Evolutionary conservation across 352 stramenopile species (phyloP).

Genomic region (Peronospora belbahrii): DNA sequence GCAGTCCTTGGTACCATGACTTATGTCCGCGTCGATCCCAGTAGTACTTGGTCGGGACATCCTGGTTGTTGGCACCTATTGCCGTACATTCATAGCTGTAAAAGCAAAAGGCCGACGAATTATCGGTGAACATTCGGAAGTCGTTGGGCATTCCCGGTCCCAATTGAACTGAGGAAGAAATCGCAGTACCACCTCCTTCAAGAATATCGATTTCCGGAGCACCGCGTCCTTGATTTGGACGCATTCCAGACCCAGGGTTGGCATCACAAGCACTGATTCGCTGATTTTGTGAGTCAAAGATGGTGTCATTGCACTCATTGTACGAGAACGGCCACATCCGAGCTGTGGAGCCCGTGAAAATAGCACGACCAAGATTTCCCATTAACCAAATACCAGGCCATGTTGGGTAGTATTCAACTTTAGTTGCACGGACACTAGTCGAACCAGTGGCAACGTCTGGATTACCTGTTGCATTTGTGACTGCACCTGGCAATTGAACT

Average conservation of each 20-base stretch:
- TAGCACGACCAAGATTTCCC: constrained; percentile 91
- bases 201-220: constrained; percentile 95
- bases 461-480: constrained; percentile 33
- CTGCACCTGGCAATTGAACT: constrained; percentile 61
- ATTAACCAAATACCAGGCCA: constrained; percentile 96
- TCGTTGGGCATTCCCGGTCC: constrained; percentile 55
- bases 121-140: constrained; percentile 32
- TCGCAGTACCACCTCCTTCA: constrained; percentile 71
- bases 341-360: constrained; percentile 91
- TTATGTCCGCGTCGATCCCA: constrained; percentile 43
- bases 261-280: constrained; percentile 87
- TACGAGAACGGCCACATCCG: constrained; percentile 96
- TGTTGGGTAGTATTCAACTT: constrained; percentile 43
- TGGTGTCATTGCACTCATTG: constrained; percentile 78
- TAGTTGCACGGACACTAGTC: constrained; percentile 11
- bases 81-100: constrained; percentile 40
- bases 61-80: constrained; percentile 35
- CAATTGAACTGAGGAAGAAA: constrained; percentile 89
- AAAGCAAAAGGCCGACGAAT: constrained; percentile 28
- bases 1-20: constrained; percentile 62
- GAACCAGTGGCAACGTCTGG: constrained; percentile 35
- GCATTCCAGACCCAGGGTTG: constrained; percentile 86
- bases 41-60: constrained; percentile 40
- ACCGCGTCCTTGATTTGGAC: constrained; percentile 84
- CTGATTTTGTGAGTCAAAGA: constrained; percentile 52